These are phyloP conservation scores for Malassezia pachydermatis DNA, from an alignment of 1,284 basidiomycete species.

Conservation along the genomic window DNA sequence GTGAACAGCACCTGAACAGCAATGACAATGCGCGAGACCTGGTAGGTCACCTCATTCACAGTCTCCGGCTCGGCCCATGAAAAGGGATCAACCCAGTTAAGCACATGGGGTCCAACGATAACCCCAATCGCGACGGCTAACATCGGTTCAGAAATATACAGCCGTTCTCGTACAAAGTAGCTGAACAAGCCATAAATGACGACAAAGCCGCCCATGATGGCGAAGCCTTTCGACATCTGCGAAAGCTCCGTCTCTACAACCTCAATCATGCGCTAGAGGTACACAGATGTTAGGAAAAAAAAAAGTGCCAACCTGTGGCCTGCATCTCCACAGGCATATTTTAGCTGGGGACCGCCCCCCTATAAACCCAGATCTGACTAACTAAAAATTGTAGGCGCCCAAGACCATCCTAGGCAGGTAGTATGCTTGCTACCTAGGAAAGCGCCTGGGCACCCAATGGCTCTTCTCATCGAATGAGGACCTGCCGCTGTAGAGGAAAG, in stretches of 20 bases:
- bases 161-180: slow-evolving; percentile 38
- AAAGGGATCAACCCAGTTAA: slow-evolving; percentile 42
- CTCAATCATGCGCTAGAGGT: slow-evolving; percentile 6
- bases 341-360: background rate
- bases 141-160: slow-evolving; percentile 44
- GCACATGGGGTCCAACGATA: slow-evolving; percentile 39
- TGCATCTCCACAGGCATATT: background rate
- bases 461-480: slow-evolving; percentile 21
- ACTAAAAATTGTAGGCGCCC: background rate
- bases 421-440: background rate
- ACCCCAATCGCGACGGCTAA: slow-evolving; percentile 41
- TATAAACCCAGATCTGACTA: background rate
- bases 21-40: slow-evolving; percentile 47
- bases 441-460: background rate
- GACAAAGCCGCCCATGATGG: slow-evolving; percentile 42
- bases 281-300: background rate
- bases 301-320: background rate
- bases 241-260: slow-evolving; percentile 35
- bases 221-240: slow-evolving; percentile 36
- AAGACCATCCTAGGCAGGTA: background rate
- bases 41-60: slow-evolving; percentile 46
- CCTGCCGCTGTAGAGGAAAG: slow-evolving; percentile 8
- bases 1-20: slow-evolving; percentile 49
- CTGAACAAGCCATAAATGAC: slow-evolving; percentile 45
- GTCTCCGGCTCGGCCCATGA: slow-evolving; percentile 30